A percentile compares a stretch with the other conserved stretches of the same genome.
These are phyloP conservation scores for Helianthus tuberosus DNA, from an alignment of 129 eudicot genomes.

Conservation along the genomic window DNA sequence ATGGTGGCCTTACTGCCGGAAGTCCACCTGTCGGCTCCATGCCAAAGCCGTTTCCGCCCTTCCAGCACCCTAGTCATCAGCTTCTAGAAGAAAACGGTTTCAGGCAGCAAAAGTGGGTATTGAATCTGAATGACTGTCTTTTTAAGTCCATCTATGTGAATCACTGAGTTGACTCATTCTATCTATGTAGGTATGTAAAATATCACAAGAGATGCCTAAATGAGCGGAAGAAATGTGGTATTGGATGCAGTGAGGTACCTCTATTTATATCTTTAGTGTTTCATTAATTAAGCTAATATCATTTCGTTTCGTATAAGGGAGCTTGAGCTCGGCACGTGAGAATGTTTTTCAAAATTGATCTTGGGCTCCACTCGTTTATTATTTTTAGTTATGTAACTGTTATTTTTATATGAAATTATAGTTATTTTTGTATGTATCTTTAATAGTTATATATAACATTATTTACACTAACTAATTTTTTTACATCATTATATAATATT, in stretches of 20 bases:
- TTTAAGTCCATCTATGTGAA: conserved; percentile 11
- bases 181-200: conserved; percentile 69
- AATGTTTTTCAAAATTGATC: no score
- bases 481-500: no score
- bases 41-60: conserved; percentile 92
- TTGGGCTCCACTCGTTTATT: no score
- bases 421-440: no score
- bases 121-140: neutral
- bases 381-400: no score
- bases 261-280: neutral
- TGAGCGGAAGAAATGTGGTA: conserved; percentile 84
- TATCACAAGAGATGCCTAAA: conserved; percentile 85
- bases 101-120: conserved; percentile 83
- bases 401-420: no score
- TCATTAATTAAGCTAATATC: neutral
- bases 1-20: conserved; percentile 51
- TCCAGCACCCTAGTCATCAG: conserved; percentile 97
- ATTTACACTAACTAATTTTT: no score
- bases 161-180: conserved; percentile 15
- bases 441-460: no score
- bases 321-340: no score
- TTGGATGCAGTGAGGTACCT: conserved; percentile 93
- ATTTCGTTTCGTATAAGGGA: no score
- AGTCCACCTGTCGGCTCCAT: conserved; percentile 93
- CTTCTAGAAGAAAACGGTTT: conserved; percentile 95